Conservation (phyloP, 345 rosid species). For the Citrus unshiu region DNA sequence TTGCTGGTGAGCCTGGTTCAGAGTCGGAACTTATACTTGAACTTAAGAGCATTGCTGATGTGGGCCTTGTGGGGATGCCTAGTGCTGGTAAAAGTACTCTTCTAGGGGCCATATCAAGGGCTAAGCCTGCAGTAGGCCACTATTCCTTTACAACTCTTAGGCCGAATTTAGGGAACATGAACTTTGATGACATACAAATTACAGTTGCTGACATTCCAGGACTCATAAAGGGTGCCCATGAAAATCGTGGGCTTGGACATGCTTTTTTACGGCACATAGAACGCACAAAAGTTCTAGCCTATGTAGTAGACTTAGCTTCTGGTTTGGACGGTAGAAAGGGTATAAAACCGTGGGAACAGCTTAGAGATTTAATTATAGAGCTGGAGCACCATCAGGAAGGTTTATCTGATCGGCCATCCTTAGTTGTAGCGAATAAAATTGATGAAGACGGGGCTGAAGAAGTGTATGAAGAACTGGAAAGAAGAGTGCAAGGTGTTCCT, state of each 20-base stretch:
- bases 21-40: constrained; percentile 66
- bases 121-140: constrained; percentile 78
- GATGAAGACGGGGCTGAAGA: constrained; percentile 74
- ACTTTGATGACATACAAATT: constrained; percentile 71
- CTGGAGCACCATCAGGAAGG: constrained; percentile 86
- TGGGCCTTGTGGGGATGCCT: constrained; percentile 97
- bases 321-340: constrained; percentile 71
- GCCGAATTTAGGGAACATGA: constrained; percentile 83
- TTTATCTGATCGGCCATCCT: constrained; percentile 63
- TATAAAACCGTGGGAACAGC: constrained; percentile 79
- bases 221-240: constrained; percentile 85
- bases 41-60: constrained; percentile 94
- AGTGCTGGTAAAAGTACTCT: constrained; percentile 96
- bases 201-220: constrained; percentile 97
- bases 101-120: constrained; percentile 79
- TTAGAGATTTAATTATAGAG: constrained; percentile 71
- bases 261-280: constrained; percentile 90
- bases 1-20: constrained; percentile 60
- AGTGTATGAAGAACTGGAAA: constrained; percentile 55
- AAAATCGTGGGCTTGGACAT: constrained; percentile 84
- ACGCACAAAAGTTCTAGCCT: constrained; percentile 90
- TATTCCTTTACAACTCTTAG: constrained; percentile 87
- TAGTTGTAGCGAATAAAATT: constrained; percentile 82
- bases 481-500: constrained; percentile 57
- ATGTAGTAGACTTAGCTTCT: constrained; percentile 80